A percentile compares a stretch with the other conserved stretches of the same genome.
Evolutionary conservation across 768 basidiomycete species (phyloP).

Genomic region (Boletus bicolor): DNA sequence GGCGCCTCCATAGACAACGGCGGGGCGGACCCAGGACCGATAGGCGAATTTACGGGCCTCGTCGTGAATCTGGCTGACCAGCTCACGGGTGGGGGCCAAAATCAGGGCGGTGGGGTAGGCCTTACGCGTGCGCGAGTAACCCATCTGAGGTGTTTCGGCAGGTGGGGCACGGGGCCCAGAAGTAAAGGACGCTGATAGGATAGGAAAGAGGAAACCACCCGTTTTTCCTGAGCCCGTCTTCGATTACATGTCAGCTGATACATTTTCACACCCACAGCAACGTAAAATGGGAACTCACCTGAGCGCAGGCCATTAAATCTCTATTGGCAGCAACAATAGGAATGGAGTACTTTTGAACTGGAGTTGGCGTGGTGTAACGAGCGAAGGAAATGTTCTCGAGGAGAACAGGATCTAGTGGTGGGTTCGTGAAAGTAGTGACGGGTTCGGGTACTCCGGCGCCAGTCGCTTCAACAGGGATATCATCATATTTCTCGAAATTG

Average conservation of each 20-base stretch:
- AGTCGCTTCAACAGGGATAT: conserved; percentile 98
- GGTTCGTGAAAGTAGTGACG: conserved; percentile 77
- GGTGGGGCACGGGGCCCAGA: conserved; percentile 77
- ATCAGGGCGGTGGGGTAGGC: conserved; percentile 97
- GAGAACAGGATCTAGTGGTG: conserved; percentile 89
- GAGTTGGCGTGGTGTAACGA: conserved; percentile 93
- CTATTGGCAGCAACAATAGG: conserved; percentile 91
- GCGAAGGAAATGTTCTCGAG: conserved; percentile 93
- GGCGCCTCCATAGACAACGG: conserved; percentile 98
- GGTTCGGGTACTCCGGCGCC: conserved; percentile 97
- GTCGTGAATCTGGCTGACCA: conserved; percentile 98
- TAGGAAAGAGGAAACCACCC: conserved; percentile 98
- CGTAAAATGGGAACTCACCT: conserved; percentile 45
- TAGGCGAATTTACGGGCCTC: conserved; percentile 99
- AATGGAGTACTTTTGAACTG: conserved; percentile 99
- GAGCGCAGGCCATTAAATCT: conserved; percentile 94
- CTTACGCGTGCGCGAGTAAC: conserved; percentile 73
- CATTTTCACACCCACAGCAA: conserved; percentile 8
- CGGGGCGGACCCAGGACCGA: conserved; percentile 98
- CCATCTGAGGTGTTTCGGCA: conserved; percentile 41
- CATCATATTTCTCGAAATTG: conserved; percentile 99
- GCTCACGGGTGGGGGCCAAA: conserved; percentile 96
- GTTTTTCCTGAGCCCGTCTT: conserved; percentile 99
- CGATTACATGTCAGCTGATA: conserved; percentile 18
- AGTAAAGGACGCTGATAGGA: conserved; percentile 88